phyloP scores from a whole-genome alignment of 805 yeast species.

The Candida peoriensis region DNA sequence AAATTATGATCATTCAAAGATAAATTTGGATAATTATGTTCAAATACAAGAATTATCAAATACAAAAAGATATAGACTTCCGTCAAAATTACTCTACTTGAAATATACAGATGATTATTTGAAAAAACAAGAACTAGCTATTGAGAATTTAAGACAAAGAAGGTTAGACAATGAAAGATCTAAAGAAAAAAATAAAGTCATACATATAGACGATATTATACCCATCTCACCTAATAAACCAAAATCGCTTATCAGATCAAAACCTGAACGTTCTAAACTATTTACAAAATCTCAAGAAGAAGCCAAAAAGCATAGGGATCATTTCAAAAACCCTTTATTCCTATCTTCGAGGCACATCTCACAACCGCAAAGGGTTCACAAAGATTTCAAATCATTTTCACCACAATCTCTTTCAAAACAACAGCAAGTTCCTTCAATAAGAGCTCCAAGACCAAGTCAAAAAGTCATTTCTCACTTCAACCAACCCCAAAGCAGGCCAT shows the following conservation, averaged over 20 bases:
- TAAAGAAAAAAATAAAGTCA: slow-evolving; percentile 26
- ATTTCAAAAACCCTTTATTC: slow-evolving; percentile 18
- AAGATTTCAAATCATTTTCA: too few species aligned
- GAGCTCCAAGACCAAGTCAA: not conserved
- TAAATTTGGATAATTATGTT: slow-evolving; percentile 17
- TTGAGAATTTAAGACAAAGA: slow-evolving; percentile 29
- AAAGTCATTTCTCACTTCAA: not conserved
- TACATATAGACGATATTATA: slow-evolving; percentile 21
- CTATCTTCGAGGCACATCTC: not conserved
- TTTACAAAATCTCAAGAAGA: slow-evolving; percentile 22
- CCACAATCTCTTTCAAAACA: too few species aligned
- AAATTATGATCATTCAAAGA: slow-evolving; percentile 4
- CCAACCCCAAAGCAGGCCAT: not conserved
- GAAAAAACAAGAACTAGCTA: slow-evolving; percentile 29
- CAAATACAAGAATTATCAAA: slow-evolving; percentile 4
- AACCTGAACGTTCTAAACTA: slow-evolving; percentile 16
- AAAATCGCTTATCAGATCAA: not conserved
- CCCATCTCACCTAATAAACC: slow-evolving; percentile 5
- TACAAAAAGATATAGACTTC: slow-evolving; percentile 27
- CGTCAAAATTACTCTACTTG: slow-evolving; percentile 30
- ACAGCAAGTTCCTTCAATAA: not conserved
- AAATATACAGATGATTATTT: slow-evolving; percentile 28
- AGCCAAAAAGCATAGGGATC: slow-evolving; percentile 12
- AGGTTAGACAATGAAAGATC: slow-evolving; percentile 26
- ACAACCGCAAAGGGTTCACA: not conserved